phyloP scores from a whole-genome alignment of 164 flowering plant species.

The Pachysandra terminalis region DNA sequence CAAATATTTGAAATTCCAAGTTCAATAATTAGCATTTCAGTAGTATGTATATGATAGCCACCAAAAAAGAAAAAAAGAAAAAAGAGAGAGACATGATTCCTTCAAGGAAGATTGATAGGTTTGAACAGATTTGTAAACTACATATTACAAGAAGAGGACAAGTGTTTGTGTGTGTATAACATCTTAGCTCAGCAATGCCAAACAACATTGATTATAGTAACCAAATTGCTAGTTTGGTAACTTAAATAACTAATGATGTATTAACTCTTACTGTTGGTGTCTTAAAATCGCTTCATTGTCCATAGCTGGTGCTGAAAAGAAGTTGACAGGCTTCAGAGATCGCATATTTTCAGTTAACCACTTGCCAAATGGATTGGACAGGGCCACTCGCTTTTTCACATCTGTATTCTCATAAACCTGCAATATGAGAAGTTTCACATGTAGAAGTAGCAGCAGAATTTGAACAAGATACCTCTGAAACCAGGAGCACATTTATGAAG shows the following conservation, averaged over 20 bases:
- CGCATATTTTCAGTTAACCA: slow-evolving; percentile 85
- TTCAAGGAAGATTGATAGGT: too few relatives aligned
- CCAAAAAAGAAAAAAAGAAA: too few relatives aligned
- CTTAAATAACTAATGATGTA: slow-evolving; percentile 8
- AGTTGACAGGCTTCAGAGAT: slow-evolving; percentile 65
- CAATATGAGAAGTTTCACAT: slow-evolving; percentile 13
- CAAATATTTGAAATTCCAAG: too few relatives aligned
- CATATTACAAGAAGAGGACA: neutral
- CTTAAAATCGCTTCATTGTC: slow-evolving; percentile 78
- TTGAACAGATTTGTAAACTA: neutral
- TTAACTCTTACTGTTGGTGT: slow-evolving; percentile 79
- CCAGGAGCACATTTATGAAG: neutral
- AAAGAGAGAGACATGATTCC: too few relatives aligned
- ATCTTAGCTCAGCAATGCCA: slow-evolving; percentile 1
- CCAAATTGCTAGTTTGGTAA: neutral
- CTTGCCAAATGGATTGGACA: slow-evolving; percentile 76
- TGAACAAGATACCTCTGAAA: neutral
- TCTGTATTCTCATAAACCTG: slow-evolving; percentile 98
- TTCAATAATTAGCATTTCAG: too few relatives aligned
- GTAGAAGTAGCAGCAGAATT: slow-evolving; percentile 4
- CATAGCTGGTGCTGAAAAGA: slow-evolving; percentile 58
- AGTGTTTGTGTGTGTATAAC: neutral
- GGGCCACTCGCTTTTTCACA: slow-evolving; percentile 86
- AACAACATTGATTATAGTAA: neutral
- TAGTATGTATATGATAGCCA: too few relatives aligned